Conservation (phyloP, 2,329 filamentous ascomycete genomes). For the Trichoderma asperellum region DNA sequence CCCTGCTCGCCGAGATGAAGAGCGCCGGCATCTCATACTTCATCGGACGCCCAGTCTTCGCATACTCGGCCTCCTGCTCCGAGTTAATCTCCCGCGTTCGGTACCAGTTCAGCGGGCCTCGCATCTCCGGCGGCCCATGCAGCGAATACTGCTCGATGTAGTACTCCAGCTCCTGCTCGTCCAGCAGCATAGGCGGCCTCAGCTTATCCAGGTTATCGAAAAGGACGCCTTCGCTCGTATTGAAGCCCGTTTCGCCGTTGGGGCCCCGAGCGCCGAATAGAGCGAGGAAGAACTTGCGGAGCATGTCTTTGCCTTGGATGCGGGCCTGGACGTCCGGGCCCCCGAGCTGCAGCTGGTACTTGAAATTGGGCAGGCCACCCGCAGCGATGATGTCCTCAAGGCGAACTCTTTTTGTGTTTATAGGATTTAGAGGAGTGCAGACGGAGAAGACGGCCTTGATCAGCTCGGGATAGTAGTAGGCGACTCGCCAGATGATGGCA, state of each 20-base stretch:
- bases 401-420: constrained; percentile 55
- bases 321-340: constrained; percentile 66
- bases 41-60: constrained; percentile 60
- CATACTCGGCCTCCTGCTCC: constrained; percentile 70
- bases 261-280: constrained; percentile 69
- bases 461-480: constrained; percentile 72
- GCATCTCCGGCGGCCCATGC: constrained; percentile 62
- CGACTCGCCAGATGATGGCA: constrained; percentile 72
- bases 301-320: constrained; percentile 61
- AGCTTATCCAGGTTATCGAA: constrained; percentile 66
- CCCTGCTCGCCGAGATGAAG: constrained; percentile 73
- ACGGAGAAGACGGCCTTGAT: constrained; percentile 77
- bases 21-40: constrained; percentile 63
- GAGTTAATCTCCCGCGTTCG: constrained; percentile 72
- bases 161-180: constrained; percentile 72
- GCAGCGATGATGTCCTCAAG: constrained; percentile 63
- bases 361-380: constrained; percentile 67
- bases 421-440: constrained; percentile 74
- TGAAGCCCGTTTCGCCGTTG: constrained; percentile 61
- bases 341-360: constrained; percentile 81
- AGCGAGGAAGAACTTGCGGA: constrained; percentile 71
- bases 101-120: constrained; percentile 89
- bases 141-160: constrained; percentile 74
- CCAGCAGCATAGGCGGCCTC: constrained; percentile 61
- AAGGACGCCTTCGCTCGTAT: constrained; percentile 62